Evolutionary conservation across 495 filamentous ascomycete species (phyloP).

Genomic region (Penicillium lividum): DNA sequence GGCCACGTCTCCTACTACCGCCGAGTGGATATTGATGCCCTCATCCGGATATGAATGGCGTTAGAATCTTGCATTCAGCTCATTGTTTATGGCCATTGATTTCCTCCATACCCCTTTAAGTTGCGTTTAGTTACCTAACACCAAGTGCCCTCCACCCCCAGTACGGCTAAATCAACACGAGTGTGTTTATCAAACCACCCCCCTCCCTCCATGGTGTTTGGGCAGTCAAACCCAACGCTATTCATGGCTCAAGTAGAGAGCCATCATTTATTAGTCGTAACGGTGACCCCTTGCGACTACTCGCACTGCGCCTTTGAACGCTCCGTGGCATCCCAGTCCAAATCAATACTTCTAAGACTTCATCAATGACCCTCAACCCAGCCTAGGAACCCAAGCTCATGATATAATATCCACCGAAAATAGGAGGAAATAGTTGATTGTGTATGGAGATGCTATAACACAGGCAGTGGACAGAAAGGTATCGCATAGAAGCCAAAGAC

Average conservation of each 20-base stretch:
- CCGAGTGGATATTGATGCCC: conserved; percentile 76
- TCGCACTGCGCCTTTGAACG: neutral
- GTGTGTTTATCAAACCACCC: neutral
- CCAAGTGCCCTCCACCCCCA: neutral
- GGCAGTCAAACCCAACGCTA: neutral
- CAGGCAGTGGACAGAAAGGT: conserved; percentile 17
- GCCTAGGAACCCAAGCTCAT: neutral
- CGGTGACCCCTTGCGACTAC: neutral
- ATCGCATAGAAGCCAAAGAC: conserved; percentile 25
- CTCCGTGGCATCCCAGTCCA: neutral
- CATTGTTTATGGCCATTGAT: neutral
- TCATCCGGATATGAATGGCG: conserved; percentile 57
- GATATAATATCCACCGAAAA: neutral
- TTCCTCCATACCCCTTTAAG: neutral
- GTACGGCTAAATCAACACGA: neutral
- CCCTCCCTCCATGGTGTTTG: neutral
- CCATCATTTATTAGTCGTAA: neutral
- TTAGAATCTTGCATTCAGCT: neutral
- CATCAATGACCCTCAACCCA: neutral
- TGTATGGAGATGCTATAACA: conserved; percentile 15
- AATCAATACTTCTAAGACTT: neutral
- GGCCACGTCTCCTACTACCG: conserved; percentile 80
- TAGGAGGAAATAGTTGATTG: conserved; percentile 12
- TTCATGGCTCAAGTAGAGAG: neutral
- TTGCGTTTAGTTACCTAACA: neutral